phyloP scores from a whole-genome alignment of 805 yeast genomes.

The Wickerhamiella spandovensis region DNA sequence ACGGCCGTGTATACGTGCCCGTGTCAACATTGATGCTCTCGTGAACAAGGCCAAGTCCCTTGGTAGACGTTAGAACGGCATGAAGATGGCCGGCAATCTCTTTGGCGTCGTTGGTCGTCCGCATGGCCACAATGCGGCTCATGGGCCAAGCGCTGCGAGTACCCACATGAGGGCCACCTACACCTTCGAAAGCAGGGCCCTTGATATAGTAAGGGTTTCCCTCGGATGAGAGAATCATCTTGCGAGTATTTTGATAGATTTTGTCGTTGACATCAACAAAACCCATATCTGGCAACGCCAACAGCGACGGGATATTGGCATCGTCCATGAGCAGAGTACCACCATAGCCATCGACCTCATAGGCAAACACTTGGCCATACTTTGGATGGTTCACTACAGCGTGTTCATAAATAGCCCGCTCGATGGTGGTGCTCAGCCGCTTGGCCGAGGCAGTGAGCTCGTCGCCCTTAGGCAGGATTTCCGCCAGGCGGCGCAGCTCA shows the following conservation, averaged over 20 bases:
- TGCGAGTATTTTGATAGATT: slow-evolving; percentile 64
- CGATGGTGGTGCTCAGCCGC: slow-evolving; percentile 30
- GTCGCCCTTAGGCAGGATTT: slow-evolving; percentile 17
- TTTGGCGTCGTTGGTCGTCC: slow-evolving; percentile 59
- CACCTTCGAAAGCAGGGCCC: slow-evolving; percentile 55
- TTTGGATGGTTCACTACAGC: slow-evolving; percentile 56
- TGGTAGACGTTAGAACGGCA: slow-evolving; percentile 47
- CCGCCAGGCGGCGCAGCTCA: slow-evolving; percentile 36
- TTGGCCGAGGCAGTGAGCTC: slow-evolving; percentile 16
- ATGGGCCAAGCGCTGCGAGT: slow-evolving; percentile 79
- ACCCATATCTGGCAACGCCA: slow-evolving; percentile 72
- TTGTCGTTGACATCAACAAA: slow-evolving; percentile 38
- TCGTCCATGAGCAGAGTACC: slow-evolving; percentile 69
- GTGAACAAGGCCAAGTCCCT: slow-evolving; percentile 69
- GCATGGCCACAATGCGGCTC: slow-evolving; percentile 60
- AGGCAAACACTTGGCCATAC: slow-evolving; percentile 72
- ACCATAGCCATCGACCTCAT: slow-evolving; percentile 82
- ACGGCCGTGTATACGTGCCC: slow-evolving; percentile 54
- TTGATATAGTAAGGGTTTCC: slow-evolving; percentile 70
- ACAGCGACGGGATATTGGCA: slow-evolving; percentile 77
- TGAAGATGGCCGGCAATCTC: slow-evolving; percentile 45
- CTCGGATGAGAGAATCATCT: slow-evolving; percentile 49
- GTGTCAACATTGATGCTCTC: slow-evolving; percentile 61
- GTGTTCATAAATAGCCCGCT: slow-evolving; percentile 43
- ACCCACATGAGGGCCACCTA: slow-evolving; percentile 90